A percentile compares a stretch with the other conserved stretches of the same genome.
Conservation (phyloP, 177 flowering plant species). For the Telopea speciosissima region DNA sequence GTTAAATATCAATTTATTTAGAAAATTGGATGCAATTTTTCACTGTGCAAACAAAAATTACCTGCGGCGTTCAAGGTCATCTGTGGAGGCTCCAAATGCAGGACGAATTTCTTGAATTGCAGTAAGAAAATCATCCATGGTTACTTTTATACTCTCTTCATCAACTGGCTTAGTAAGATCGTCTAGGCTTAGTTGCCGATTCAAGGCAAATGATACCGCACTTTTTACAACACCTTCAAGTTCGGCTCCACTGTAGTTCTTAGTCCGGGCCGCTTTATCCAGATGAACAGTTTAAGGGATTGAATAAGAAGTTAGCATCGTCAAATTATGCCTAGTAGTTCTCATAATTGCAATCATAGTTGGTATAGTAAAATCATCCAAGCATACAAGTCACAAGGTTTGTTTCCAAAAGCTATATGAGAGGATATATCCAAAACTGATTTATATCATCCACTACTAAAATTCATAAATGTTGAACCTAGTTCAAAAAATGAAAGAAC, state of each 20-base stretch:
- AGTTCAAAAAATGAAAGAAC: background rate
- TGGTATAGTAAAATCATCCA: background rate
- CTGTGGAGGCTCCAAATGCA: constrained; percentile 98
- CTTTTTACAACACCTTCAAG: constrained; percentile 98
- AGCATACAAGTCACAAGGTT: background rate
- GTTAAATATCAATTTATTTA: background rate
- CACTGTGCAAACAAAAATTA: constrained; percentile 14
- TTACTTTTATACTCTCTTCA: constrained; percentile 88
- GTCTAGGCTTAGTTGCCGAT: constrained; percentile 76
- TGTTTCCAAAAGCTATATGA: background rate
- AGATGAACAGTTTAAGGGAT: constrained; percentile 1
- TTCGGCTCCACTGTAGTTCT: constrained; percentile 95
- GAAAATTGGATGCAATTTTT: background rate
- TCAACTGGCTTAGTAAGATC: constrained; percentile 91
- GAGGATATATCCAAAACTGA: too few relatives aligned
- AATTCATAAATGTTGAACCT: background rate
- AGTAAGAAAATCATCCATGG: constrained; percentile 83
- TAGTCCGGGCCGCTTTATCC: constrained; percentile 84
- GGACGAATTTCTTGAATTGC: constrained; percentile 78
- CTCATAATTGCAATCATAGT: background rate
- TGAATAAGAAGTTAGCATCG: too few relatives aligned
- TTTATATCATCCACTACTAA: too few relatives aligned
- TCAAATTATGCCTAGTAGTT: background rate
- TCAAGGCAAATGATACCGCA: constrained; percentile 95
- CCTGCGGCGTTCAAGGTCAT: constrained; percentile 92